phyloP scores from a whole-genome alignment of 2,329 filamentous ascomycete species.

The Trichoderma citrinoviride region DNA sequence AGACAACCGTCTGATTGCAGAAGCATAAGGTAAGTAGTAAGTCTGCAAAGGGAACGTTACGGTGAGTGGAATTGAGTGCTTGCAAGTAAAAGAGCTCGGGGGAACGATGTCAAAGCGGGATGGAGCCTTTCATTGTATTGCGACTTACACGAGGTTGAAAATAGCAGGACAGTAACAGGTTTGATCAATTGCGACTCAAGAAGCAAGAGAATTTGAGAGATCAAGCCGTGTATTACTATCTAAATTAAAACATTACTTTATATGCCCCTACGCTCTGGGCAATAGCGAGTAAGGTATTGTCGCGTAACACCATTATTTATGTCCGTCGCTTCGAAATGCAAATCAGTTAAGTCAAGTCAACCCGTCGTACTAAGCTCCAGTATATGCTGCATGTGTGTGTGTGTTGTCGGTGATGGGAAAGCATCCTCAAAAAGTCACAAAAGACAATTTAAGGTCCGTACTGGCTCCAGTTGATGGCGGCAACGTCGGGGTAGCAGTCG shows the following conservation, averaged over 20 bases:
- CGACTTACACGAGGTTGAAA: too few species aligned
- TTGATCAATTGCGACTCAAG: too few species aligned
- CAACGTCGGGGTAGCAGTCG: constrained; percentile 41
- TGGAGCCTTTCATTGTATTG: too few species aligned
- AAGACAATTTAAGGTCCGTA: constrained; percentile 9
- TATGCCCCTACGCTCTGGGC: constrained; percentile 1
- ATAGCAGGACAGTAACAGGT: too few species aligned
- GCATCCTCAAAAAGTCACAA: too few species aligned
- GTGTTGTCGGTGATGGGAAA: not conserved
- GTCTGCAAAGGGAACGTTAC: too few species aligned
- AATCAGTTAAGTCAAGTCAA: too few species aligned
- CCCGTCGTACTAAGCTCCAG: not conserved
- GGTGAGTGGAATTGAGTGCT: too few species aligned
- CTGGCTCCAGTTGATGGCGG: constrained; percentile 20
- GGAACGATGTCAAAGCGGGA: too few species aligned
- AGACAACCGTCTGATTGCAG: too few species aligned
- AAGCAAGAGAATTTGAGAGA: not conserved
- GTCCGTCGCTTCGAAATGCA: constrained; percentile 4
- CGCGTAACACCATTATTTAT: not conserved
- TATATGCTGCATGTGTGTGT: not conserved
- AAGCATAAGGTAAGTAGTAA: too few species aligned
- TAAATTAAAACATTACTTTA: constrained; percentile 12
- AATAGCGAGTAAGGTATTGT: not conserved
- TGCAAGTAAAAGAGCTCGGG: too few species aligned
- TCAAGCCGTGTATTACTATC: constrained; percentile 5